phyloP scores from a whole-genome alignment of 1,284 basidiomycete genomes.

The Wolfiporia cocos region DNA sequence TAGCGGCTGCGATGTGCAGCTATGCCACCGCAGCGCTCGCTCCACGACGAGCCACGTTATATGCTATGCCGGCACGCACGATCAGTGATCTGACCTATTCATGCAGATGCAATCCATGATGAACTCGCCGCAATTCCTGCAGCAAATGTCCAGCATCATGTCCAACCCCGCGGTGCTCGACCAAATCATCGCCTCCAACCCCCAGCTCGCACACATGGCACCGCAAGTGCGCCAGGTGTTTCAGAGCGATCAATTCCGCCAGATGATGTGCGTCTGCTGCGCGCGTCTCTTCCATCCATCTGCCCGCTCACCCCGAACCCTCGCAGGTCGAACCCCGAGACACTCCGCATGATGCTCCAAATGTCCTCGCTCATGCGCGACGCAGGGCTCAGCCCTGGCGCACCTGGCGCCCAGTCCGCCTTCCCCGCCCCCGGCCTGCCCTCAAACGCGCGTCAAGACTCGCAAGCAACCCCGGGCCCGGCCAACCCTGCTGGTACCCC shows the following conservation, averaged over 20 bases:
- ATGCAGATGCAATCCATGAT: conserved; percentile 76
- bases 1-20: too few relatives aligned
- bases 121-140: conserved; percentile 47
- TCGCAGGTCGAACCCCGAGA: conserved; percentile 68
- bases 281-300: background rate
- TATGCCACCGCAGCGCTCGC: too few relatives aligned
- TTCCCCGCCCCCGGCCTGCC: conserved; percentile 61
- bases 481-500: conserved; percentile 4
- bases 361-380: conserved; percentile 63
- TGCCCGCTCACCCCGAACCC: background rate
- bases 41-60: too few relatives aligned
- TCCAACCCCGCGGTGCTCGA: conserved; percentile 54
- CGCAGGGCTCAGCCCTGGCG: conserved; percentile 21
- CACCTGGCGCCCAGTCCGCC: conserved; percentile 12
- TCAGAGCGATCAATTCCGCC: conserved; percentile 74
- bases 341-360: conserved; percentile 76
- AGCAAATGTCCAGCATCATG: conserved; percentile 24
- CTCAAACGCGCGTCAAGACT: conserved; percentile 22
- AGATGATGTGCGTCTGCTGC: conserved; percentile 60
- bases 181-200: conserved; percentile 77
- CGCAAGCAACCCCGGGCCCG: too few relatives aligned
- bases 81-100: too few relatives aligned
- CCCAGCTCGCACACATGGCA: conserved; percentile 73
- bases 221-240: conserved; percentile 79
- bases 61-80: too few relatives aligned